Percentiles rank a stretch among this genome's conserved stretches.
phyloP scores from a whole-genome alignment of 306 rosid genomes.

The Cajanus cajan region DNA sequence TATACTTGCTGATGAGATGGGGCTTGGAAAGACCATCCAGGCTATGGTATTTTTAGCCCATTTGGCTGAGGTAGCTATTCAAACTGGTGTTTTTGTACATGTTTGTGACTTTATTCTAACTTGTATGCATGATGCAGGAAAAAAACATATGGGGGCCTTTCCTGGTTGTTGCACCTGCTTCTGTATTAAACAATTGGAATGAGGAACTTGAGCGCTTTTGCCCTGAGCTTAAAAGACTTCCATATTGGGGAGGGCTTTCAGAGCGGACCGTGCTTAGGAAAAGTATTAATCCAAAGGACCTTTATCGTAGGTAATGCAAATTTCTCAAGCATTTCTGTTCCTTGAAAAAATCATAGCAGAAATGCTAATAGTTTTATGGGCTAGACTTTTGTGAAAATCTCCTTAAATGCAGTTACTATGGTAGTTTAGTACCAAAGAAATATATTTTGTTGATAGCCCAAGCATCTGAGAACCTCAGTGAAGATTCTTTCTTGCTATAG shows the following conservation, averaged over 20 bases:
- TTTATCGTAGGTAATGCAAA: constrained; percentile 74
- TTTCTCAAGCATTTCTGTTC: constrained; percentile 16
- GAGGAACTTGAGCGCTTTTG: constrained; percentile 97
- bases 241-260: constrained; percentile 89
- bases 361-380: background rate
- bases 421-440: background rate
- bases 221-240: constrained; percentile 84
- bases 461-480: background rate
- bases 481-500: background rate
- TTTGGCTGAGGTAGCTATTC: constrained; percentile 82
- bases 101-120: constrained; percentile 35
- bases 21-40: constrained; percentile 97
- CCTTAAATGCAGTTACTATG: background rate
- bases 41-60: constrained; percentile 98
- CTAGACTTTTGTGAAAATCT: background rate
- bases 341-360: background rate
- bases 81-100: constrained; percentile 14
- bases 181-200: constrained; percentile 94
- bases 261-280: constrained; percentile 92
- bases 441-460: constrained; percentile 1
- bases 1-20: constrained; percentile 99
- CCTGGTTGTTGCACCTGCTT: constrained; percentile 94
- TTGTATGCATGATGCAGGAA: constrained; percentile 58
- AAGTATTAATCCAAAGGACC: constrained; percentile 84
- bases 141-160: constrained; percentile 99